These are phyloP conservation scores for Chaetomidium leptoderma DNA, from an alignment of 495 filamentous ascomycete genomes.

Conservation along the genomic window DNA sequence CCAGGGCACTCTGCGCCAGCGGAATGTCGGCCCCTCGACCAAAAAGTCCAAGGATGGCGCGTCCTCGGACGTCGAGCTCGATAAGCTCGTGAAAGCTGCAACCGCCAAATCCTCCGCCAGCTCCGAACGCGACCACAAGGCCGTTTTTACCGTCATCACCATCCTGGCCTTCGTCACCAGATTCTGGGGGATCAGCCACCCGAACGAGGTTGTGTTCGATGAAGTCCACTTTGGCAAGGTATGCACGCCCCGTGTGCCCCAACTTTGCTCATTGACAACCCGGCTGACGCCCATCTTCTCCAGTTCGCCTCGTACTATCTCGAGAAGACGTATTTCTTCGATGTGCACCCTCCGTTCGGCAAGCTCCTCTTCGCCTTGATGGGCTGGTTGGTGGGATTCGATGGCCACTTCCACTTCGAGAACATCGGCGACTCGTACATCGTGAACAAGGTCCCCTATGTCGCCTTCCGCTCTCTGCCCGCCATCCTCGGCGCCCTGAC, in stretches of 20 bases:
- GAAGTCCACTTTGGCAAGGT: slow-evolving; percentile 99
- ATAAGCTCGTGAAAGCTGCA: slow-evolving; percentile 38
- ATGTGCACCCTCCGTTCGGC: slow-evolving; percentile 96
- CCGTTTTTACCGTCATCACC: slow-evolving; percentile 74
- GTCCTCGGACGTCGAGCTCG: slow-evolving; percentile 45
- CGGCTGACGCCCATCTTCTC: slow-evolving; percentile 9
- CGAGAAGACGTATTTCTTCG: slow-evolving; percentile 98
- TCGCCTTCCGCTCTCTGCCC: slow-evolving; percentile 90
- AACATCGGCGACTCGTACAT: slow-evolving; percentile 99
- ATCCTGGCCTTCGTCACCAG: slow-evolving; percentile 80
- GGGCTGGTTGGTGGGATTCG: slow-evolving; percentile 93
- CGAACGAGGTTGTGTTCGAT: slow-evolving; percentile 96
- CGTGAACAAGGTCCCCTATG: slow-evolving; percentile 92
- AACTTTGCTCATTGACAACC: neutral
- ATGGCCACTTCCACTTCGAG: slow-evolving; percentile 96
- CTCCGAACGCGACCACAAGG: slow-evolving; percentile 79
- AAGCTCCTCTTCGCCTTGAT: slow-evolving; percentile 87
- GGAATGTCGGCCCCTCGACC: slow-evolving; percentile 42
- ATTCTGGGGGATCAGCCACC: slow-evolving; percentile 92
- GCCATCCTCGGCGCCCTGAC: slow-evolving; percentile 88
- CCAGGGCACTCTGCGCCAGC: slow-evolving; percentile 52
- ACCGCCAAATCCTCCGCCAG: slow-evolving; percentile 15
- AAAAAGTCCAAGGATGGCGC: slow-evolving; percentile 45
- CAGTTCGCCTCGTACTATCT: slow-evolving; percentile 97
- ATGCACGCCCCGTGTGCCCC: slow-evolving; percentile 29